A percentile compares a stretch with the other conserved stretches of the same genome.
These are phyloP conservation scores for Lasiosphaeris hirsuta DNA, from an alignment of 495 filamentous ascomycete species.

Conservation along the genomic window DNA sequence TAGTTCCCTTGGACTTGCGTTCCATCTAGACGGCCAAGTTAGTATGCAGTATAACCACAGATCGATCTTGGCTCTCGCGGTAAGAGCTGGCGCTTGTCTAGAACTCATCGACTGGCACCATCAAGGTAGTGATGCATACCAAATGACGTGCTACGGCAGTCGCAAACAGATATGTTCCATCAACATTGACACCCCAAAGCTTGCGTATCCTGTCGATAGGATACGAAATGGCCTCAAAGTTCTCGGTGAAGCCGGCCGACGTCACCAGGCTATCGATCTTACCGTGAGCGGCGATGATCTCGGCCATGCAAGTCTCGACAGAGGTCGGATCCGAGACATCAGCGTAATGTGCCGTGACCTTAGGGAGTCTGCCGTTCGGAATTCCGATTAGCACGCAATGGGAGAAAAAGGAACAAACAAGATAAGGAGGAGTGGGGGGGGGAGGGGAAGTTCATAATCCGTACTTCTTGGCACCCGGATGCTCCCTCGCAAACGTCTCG, in stretches of 20 bases:
- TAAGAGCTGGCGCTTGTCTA: too few relatives aligned
- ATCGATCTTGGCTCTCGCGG: too few relatives aligned
- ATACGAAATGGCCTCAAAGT: constrained; percentile 86
- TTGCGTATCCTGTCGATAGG: constrained; percentile 85
- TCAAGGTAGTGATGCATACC: constrained; percentile 13
- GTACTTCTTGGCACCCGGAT: constrained; percentile 69
- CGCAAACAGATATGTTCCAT: constrained; percentile 90
- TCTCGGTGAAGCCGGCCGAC: constrained; percentile 93
- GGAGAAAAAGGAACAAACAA: not conserved
- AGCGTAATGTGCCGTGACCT: constrained; percentile 82
- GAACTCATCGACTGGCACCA: not conserved
- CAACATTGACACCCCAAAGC: constrained; percentile 90
- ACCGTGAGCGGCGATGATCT: constrained; percentile 66
- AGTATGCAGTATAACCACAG: not conserved
- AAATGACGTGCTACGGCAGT: constrained; percentile 82
- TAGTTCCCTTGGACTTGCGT: constrained; percentile 71
- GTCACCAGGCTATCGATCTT: constrained; percentile 90
- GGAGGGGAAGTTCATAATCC: constrained; percentile 26
- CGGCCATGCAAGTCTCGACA: constrained; percentile 65
- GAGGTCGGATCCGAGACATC: constrained; percentile 79
- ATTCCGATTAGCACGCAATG: too few relatives aligned
- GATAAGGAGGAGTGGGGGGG: not conserved
- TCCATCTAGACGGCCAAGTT: constrained; percentile 52
- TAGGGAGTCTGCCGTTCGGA: constrained; percentile 55
- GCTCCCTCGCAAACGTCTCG: constrained; percentile 68